Base-by-base conservation (phyloP, 139 green algal species). In the Chlorella sp. region DNA sequence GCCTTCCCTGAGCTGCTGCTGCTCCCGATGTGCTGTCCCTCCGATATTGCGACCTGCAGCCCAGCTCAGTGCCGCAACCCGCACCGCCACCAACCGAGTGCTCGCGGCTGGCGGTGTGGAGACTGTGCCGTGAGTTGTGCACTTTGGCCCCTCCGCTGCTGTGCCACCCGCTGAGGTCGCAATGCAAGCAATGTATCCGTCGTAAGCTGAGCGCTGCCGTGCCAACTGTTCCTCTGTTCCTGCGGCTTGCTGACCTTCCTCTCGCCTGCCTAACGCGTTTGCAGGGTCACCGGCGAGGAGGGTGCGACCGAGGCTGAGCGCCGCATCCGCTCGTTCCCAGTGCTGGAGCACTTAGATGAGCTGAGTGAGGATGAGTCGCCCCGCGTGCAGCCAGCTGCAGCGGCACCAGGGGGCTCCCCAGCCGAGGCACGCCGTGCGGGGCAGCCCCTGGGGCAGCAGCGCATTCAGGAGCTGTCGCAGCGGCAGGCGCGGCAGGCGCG, bases 11-110 rank as follows among this genome's bases (percentile, higher is more conserved):
- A n/a, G n/a, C n/a, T n/a, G n/a, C n/a, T n/a, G n/a, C n/a, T n/a
- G n/a, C n/a, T n/a, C n/a, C n/a, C n/a, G n/a, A n/a, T n/a, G n/a
- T n/a, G n/a, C 68, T 28, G 6, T 38, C 68, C 68, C 36, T 46
- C 14, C 68, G 2, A 34, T 74, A 2, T 44, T 38, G 36, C 32
- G 3, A 3, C 16, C 32, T 73, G 43, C 77, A 54, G 69, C 81
- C 51, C 70, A 75, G 70, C 84, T 89, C 32, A 81, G 64, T 65
- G 36, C 44, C 58, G 70, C 78, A 38, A 89, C 86, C 14, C 80
- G 72, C 7, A 60, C 51, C 3, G 86, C 81, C 7, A 51, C 87
- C 51, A 89, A 87, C 64, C 58, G 74, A 17, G 72, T 82, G 64
- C 68, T 89, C 26, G 40, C 64, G 16, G 70, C 60, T 14, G 81